These are phyloP conservation scores for Aspergillus sp. DNA, from an alignment of 2,329 filamentous ascomycete species.

Conservation along the genomic window DNA sequence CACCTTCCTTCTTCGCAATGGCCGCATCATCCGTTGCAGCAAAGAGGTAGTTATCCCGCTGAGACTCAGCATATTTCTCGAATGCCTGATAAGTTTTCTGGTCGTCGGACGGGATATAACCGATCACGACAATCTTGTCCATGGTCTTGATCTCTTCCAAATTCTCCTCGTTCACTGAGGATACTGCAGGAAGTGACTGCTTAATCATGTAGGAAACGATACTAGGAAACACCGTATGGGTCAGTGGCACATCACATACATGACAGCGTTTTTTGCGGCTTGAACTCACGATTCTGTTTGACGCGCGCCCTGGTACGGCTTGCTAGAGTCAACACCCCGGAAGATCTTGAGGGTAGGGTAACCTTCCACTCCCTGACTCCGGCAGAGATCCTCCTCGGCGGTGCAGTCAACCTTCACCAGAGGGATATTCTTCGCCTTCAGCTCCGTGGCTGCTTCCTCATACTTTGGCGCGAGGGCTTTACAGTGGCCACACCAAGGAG, in stretches of 20 bases:
- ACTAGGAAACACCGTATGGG: conserved; percentile 32
- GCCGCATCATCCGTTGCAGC: conserved; percentile 80
- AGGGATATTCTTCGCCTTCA: conserved; percentile 52
- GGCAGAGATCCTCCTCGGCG: conserved; percentile 88
- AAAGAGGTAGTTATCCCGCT: conserved; percentile 91
- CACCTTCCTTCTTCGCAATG: conserved; percentile 85
- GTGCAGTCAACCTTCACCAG: conserved; percentile 75
- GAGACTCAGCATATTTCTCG: conserved; percentile 67
- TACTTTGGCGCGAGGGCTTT: conserved; percentile 77
- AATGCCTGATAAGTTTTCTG: conserved; percentile 88
- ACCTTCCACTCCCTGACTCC: conserved; percentile 86
- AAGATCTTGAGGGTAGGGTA: conserved; percentile 99
- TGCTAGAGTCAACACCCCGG: conserved; percentile 79
- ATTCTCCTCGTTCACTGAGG: conserved; percentile 74
- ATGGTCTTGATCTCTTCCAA: conserved; percentile 96
- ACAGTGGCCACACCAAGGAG: conserved; percentile 97
- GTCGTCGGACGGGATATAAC: conserved; percentile 76
- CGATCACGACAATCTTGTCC: conserved; percentile 94
- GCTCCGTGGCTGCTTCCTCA: conserved; percentile 50
- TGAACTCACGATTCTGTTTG: conserved; percentile 70
- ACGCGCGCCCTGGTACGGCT: conserved; percentile 83
- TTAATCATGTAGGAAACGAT: conserved; percentile 93
- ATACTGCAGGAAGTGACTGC: conserved; percentile 92
- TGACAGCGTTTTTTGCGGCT: neutral
- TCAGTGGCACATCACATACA: conserved; percentile 23